These are phyloP conservation scores for Tricholoma bakamatsutake DNA, from an alignment of 768 basidiomycete species.

Conservation along the genomic window DNA sequence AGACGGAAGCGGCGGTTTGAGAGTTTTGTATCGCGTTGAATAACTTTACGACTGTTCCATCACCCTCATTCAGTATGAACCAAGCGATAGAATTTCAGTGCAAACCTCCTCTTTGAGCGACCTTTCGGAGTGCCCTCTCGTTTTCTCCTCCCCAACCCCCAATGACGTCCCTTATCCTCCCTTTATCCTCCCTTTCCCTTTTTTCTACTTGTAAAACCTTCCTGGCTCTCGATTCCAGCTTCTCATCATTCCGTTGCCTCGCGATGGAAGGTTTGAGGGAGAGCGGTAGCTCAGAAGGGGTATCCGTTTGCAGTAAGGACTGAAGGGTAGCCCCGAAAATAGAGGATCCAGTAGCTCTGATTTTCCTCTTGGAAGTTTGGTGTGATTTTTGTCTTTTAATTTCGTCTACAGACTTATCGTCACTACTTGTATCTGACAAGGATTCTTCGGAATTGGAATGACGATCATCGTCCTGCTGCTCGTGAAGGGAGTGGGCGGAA, in stretches of 20 bases:
- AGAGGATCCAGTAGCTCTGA: slow-evolving; percentile 68
- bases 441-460: slow-evolving; percentile 14
- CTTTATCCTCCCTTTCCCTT: slow-evolving; percentile 69
- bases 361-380: slow-evolving; percentile 79
- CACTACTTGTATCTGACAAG: slow-evolving; percentile 7
- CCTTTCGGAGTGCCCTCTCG: slow-evolving; percentile 73
- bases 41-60: slow-evolving; percentile 61
- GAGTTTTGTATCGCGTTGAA: slow-evolving; percentile 86
- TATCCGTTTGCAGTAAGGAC: slow-evolving; percentile 63
- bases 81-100: neutral
- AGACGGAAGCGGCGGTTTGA: slow-evolving; percentile 48
- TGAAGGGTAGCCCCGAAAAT: slow-evolving; percentile 74
- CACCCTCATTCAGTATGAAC: neutral
- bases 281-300: slow-evolving; percentile 64
- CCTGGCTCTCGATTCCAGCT: slow-evolving; percentile 64
- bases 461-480: slow-evolving; percentile 18
- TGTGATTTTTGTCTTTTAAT: slow-evolving; percentile 64
- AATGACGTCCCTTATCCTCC: slow-evolving; percentile 62
- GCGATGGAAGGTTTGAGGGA: slow-evolving; percentile 74
- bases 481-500: slow-evolving; percentile 22
- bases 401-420: slow-evolving; percentile 42
- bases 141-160: slow-evolving; percentile 88
- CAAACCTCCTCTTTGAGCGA: slow-evolving; percentile 79
- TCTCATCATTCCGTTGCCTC: slow-evolving; percentile 67
- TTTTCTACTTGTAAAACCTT: slow-evolving; percentile 66